phyloP scores from a whole-genome alignment of 192 early-diverging fungal species.

The Kickxella alabastrina region DNA sequence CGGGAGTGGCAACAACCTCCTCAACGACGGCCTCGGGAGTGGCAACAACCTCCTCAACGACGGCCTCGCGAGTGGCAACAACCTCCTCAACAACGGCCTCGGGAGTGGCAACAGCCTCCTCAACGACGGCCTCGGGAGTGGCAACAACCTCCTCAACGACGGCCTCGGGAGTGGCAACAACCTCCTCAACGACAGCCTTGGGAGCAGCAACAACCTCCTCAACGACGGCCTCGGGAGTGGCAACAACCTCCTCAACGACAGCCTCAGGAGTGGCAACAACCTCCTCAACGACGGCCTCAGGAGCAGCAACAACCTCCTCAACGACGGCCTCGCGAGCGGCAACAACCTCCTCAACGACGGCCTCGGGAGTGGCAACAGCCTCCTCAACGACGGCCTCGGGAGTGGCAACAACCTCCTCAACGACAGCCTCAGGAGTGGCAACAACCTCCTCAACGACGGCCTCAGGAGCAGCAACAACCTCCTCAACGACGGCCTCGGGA shows the following conservation, averaged over 20 bases:
- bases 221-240: neutral
- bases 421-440: neutral
- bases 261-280: neutral
- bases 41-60: neutral
- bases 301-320: neutral
- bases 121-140: neutral
- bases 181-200: neutral
- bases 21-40: neutral
- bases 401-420: neutral
- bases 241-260: slow-evolving; percentile 1
- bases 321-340: neutral
- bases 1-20: neutral
- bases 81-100: neutral
- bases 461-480: neutral
- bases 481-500: neutral
- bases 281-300: slow-evolving; percentile 3
- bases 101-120: neutral
- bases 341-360: slow-evolving; percentile 1
- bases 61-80: neutral
- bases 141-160: neutral
- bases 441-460: neutral
- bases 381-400: neutral
- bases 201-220: neutral
- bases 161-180: neutral
- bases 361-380: neutral